Evolutionary conservation across 495 filamentous ascomycete genomes (phyloP), one percentile per base, ranked within the genome.

Genomic region (Penicillium nucicola): DNA sequence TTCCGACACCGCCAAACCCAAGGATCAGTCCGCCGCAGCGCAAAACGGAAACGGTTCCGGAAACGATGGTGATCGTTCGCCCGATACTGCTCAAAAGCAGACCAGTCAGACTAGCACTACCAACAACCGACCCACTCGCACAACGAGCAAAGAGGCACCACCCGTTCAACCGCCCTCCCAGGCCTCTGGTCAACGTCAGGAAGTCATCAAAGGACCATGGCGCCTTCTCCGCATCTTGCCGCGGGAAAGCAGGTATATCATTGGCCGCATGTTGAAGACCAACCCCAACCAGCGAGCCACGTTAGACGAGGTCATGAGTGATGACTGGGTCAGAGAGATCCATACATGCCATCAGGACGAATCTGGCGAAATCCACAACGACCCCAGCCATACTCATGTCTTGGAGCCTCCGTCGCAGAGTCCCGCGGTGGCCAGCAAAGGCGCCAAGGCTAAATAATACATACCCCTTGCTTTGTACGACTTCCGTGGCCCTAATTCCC

Each of bases 141-240:
- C 73, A 4, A 76, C 64, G 3, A 82, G 83, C 55, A 85, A 82
- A 44, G 68, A 77, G 32, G 73, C 70, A 18, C 71, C 70, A 13
- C 72, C 70, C 10, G 68, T 75, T 39, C 65, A 70, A 11, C 45
- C 66, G 1, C 50, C 61, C 11, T 50, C 57, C 37, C 53, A 52
- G 25, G 55, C 69, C 23, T 48, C 46, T 17, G 64, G 57, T 42
- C 86, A 83, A 56, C 73, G 71, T n/a, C 74, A 72, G 48, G 86
- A 91, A 57, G 81, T 90, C 3, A 89, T 97, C 60, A 90, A 90
- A 60, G 93, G 93, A 0, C 95, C 95, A 10, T 95, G 92, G 87
- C 84, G 93, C 33, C 79, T 98, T 48, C 79, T 98, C n/a, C 83
- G 93, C 42, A 78, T 97, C 6, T 79, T 98, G 3, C 93, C 93